These are phyloP conservation scores for Phoenix roebelenii DNA, from an alignment of 176 grass and related monocot species.

Conservation along the genomic window DNA sequence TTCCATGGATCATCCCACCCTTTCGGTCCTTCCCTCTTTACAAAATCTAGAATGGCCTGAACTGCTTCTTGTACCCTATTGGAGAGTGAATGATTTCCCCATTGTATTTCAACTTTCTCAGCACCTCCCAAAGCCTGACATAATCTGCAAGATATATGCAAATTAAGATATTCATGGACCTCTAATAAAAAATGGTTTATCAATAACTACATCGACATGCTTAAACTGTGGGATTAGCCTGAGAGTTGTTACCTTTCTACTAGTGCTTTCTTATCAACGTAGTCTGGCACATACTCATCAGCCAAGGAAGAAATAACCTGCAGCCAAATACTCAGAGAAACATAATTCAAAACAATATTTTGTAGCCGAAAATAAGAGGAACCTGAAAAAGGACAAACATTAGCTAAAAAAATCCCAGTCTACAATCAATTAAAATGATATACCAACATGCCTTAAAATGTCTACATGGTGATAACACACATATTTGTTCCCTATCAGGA, in stretches of 20 bases:
- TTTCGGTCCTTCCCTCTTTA: constrained; percentile 86
- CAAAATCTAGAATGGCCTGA: constrained; percentile 85
- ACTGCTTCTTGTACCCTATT: constrained; percentile 91
- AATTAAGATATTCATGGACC: too few relatives aligned
- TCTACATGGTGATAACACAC: too few relatives aligned
- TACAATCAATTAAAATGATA: too few relatives aligned
- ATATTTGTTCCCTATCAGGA: too few relatives aligned
- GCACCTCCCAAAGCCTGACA: constrained; percentile 69
- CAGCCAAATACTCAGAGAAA: background rate
- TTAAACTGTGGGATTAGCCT: constrained; percentile 10
- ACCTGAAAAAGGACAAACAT: too few relatives aligned
- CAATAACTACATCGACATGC: too few relatives aligned
- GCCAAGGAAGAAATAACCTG: constrained; percentile 97
- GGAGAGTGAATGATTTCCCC: constrained; percentile 83
- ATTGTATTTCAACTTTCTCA: constrained; percentile 91
- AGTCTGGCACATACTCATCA: constrained; percentile 87
- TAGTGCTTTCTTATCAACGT: constrained; percentile 87
- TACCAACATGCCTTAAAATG: too few relatives aligned
- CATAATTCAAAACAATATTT: too few relatives aligned
- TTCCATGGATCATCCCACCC: constrained; percentile 98
- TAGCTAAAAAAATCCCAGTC: too few relatives aligned
- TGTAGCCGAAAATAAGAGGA: too few relatives aligned
- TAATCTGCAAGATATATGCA: constrained; percentile 32
- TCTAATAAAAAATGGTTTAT: too few relatives aligned
- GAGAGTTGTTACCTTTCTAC: constrained; percentile 47